phyloP scores from a whole-genome alignment of 1,284 basidiomycete species.

The Tetrapyrgos nigripes region DNA sequence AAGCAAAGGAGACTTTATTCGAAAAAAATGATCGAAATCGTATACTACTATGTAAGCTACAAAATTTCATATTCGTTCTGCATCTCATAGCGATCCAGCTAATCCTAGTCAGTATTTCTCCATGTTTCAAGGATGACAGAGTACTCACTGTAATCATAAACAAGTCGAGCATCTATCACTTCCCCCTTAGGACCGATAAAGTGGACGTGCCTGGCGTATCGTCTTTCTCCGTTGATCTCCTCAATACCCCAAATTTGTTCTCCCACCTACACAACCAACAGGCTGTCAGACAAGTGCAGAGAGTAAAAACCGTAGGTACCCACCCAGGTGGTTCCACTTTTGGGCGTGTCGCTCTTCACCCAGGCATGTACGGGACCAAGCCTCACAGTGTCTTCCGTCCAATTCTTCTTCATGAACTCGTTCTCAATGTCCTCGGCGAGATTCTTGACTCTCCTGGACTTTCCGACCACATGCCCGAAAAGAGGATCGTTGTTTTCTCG shows the following conservation, averaged over 20 bases:
- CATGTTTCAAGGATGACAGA: background rate
- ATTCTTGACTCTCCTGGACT: conserved; percentile 51
- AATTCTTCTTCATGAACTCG: conserved; percentile 57
- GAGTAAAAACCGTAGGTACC: conserved; percentile 25
- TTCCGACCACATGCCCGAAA: conserved; percentile 61
- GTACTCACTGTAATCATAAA: conserved; percentile 66
- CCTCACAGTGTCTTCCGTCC: conserved; percentile 61
- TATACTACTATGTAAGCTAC: too few relatives aligned
- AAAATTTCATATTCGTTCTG: too few relatives aligned
- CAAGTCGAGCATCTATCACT: conserved; percentile 60
- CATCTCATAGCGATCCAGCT: conserved; percentile 5
- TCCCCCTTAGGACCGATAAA: conserved; percentile 71
- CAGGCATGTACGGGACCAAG: conserved; percentile 56
- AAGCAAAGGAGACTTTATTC: too few relatives aligned
- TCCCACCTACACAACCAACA: background rate
- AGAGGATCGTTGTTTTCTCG: conserved; percentile 55
- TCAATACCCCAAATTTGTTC: conserved; percentile 76
- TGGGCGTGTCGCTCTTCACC: conserved; percentile 57
- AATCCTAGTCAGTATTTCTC: too few relatives aligned
- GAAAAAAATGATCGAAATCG: too few relatives aligned
- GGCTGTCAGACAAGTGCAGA: background rate
- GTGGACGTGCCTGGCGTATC: conserved; percentile 65
- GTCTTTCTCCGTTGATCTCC: conserved; percentile 60
- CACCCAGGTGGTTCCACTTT: conserved; percentile 59
- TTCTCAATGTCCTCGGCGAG: conserved; percentile 47